Conservation (phyloP, 129 eudicot genomes). For the Smallanthus sonchifolius region DNA sequence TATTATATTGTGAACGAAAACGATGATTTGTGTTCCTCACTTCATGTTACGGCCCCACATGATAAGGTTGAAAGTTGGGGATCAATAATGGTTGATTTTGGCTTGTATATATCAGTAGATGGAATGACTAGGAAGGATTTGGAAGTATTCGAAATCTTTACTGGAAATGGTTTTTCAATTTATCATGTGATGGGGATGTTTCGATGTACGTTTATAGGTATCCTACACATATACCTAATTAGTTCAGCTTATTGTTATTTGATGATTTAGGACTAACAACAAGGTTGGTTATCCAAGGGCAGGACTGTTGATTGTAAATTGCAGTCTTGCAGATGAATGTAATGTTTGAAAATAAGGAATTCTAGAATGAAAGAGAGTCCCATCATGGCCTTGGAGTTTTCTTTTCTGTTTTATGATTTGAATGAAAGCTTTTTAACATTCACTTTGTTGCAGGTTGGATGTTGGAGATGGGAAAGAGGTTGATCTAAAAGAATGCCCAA, state of each 20-base stretch:
- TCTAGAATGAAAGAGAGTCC: too few species aligned
- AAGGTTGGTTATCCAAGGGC: not conserved
- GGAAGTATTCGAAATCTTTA: not conserved
- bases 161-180: not conserved
- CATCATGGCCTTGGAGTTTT: too few species aligned
- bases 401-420: too few species aligned
- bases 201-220: not conserved
- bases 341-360: not conserved
- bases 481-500: constrained; percentile 74
- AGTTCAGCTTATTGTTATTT: not conserved
- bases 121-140: not conserved
- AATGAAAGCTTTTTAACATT: not conserved
- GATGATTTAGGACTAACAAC: not conserved
- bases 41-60: constrained; percentile 19
- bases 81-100: constrained; percentile 17
- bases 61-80: constrained; percentile 12
- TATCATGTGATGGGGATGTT: not conserved
- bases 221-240: not conserved
- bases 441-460: constrained; percentile 63
- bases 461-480: constrained; percentile 92
- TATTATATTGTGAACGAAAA: not conserved
- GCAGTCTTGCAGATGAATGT: not conserved
- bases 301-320: too few species aligned
- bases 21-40: constrained; percentile 4
- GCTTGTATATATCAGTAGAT: not conserved